These are phyloP conservation scores for Scytalidium lignicola DNA, from an alignment of 2,329 filamentous ascomycete genomes.

Conservation along the genomic window DNA sequence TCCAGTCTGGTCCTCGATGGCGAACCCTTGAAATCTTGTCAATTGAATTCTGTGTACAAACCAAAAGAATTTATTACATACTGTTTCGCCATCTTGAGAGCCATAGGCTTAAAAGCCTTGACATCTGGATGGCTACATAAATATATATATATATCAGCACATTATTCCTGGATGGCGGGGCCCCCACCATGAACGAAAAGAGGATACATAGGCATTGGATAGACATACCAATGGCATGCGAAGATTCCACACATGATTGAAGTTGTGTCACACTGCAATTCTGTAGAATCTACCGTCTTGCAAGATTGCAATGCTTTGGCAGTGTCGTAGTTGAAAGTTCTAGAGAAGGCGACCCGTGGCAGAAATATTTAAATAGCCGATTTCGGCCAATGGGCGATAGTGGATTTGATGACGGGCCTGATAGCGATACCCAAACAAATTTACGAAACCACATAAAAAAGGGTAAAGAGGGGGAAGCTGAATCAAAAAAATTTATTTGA, in stretches of 20 bases:
- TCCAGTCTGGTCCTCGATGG: slow-evolving; percentile 98
- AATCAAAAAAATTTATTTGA: no score
- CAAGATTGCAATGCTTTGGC: not conserved
- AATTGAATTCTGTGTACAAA: slow-evolving; percentile 28
- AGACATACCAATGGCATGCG: slow-evolving; percentile 79
- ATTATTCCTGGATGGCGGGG: not conserved
- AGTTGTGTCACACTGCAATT: not conserved
- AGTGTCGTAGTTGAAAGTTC: not conserved
- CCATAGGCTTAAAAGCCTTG: slow-evolving; percentile 91
- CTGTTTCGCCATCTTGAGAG: slow-evolving; percentile 90
- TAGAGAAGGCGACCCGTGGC: not conserved
- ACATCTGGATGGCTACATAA: slow-evolving; percentile 76
- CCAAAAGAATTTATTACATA: slow-evolving; percentile 45
- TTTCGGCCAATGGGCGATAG: not conserved
- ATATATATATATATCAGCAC: slow-evolving; percentile 3
- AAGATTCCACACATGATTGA: slow-evolving; percentile 50
- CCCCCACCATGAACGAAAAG: slow-evolving; percentile 30
- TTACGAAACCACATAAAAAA: no score
- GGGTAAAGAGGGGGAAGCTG: no score
- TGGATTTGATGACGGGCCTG: not conserved
- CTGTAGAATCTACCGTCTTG: not conserved
- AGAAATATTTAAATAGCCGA: not conserved
- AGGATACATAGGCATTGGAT: slow-evolving; percentile 4
- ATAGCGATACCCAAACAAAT: no score
- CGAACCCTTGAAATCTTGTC: slow-evolving; percentile 63